These are phyloP conservation scores for Citrus cavaleriei DNA, from an alignment of 345 rosid genomes.

Conservation along the genomic window DNA sequence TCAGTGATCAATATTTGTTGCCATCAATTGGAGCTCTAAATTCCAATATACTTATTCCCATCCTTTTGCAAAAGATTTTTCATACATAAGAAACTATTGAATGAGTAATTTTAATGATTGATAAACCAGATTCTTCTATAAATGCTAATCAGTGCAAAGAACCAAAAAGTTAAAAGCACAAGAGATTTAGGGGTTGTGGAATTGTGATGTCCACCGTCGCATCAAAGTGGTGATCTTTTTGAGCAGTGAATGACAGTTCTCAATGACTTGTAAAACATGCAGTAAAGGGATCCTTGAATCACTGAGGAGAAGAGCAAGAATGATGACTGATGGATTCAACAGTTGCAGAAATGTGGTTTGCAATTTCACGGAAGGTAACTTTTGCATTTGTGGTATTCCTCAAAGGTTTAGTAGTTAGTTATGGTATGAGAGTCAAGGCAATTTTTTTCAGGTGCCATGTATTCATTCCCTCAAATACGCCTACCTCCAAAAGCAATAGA, in stretches of 20 bases:
- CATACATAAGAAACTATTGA: background rate
- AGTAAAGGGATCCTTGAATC: slow-evolving; percentile 95
- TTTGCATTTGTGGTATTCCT: background rate
- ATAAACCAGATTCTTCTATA: background rate
- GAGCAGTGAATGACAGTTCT: slow-evolving; percentile 1
- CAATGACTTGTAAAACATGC: slow-evolving; percentile 11
- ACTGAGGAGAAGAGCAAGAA: slow-evolving; percentile 80
- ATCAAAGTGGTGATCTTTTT: background rate
- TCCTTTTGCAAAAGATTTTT: background rate
- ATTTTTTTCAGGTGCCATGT: slow-evolving; percentile 80
- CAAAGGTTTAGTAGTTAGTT: background rate
- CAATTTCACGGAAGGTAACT: slow-evolving; percentile 91
- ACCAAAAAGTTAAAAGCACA: background rate
- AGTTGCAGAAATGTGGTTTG: slow-evolving; percentile 95
- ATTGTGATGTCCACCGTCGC: background rate
- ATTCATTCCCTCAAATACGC: slow-evolving; percentile 92
- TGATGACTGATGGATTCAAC: slow-evolving; percentile 99
- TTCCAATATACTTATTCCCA: background rate
- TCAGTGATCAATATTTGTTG: background rate
- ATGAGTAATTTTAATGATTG: background rate
- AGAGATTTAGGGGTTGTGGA: background rate
- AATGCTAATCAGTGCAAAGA: background rate
- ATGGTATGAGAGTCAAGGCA: background rate
- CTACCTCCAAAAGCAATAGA: slow-evolving; percentile 83
- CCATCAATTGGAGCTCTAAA: background rate